Percentiles rank a stretch among this genome's conserved stretches.
These are phyloP conservation scores for Termitomyces sp. DNA, from an alignment of 768 basidiomycete species.

Conservation along the genomic window DNA sequence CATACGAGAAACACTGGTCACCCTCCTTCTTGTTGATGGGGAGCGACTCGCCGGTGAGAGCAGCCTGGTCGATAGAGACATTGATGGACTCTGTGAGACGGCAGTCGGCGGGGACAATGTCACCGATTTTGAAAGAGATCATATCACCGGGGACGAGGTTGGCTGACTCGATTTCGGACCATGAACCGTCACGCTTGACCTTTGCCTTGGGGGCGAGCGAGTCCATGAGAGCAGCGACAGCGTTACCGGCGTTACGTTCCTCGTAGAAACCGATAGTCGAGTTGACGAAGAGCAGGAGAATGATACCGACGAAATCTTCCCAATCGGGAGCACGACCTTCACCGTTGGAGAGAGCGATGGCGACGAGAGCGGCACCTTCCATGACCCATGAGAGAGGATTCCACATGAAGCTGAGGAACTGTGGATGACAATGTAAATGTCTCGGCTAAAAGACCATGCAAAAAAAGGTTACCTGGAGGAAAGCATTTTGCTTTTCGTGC, in stretches of 20 bases:
- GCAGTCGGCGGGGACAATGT: constrained; percentile 96
- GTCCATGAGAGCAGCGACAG: constrained; percentile 99
- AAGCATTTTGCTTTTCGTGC: constrained; percentile 82
- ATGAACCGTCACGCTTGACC: constrained; percentile 79
- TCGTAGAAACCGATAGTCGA: constrained; percentile 98
- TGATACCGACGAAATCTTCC: constrained; percentile 97
- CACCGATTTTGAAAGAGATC: constrained; percentile 98
- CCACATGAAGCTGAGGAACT: constrained; percentile 99
- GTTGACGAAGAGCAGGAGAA: constrained; percentile 89
- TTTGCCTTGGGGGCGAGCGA: constrained; percentile 97
- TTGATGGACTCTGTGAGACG: constrained; percentile 96
- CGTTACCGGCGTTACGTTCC: constrained; percentile 95
- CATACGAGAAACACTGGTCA: constrained; percentile 98
- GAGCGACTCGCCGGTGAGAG: constrained; percentile 95
- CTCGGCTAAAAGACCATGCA: not conserved
- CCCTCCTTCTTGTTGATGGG: constrained; percentile 89
- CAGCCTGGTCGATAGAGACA: constrained; percentile 97
- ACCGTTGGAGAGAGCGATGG: constrained; percentile 95
- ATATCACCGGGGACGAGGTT: constrained; percentile 93
- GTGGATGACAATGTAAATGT: not conserved
- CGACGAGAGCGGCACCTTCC: constrained; percentile 93
- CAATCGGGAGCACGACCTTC: constrained; percentile 84
- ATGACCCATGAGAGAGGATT: constrained; percentile 99
- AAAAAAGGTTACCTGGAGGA: constrained; percentile 64
- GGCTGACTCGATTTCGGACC: constrained; percentile 89